Conservation (phyloP, 2,329 filamentous ascomycete species). For the Cladophialophora yegresii region DNA sequence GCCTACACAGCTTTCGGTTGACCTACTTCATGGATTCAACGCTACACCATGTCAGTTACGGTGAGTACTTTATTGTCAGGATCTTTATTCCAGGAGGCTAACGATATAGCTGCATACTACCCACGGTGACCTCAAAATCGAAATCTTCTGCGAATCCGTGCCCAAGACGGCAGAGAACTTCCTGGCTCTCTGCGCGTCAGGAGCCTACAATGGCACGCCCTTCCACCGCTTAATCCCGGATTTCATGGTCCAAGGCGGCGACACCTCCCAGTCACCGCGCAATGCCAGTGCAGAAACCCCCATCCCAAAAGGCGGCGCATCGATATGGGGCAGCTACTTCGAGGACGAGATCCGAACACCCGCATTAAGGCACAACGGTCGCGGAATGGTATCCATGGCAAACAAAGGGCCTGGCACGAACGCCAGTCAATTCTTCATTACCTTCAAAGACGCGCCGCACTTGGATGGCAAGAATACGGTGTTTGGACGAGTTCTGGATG, state of each 20-base stretch:
- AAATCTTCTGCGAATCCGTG: conserved; percentile 92
- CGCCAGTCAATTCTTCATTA: conserved; percentile 66
- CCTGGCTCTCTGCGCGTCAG: conserved; percentile 64
- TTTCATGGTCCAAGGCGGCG: conserved; percentile 67
- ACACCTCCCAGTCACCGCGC: conserved; percentile 50
- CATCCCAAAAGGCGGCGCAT: conserved; percentile 59
- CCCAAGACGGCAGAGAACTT: conserved; percentile 87
- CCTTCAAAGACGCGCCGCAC: conserved; percentile 62
- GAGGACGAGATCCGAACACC: conserved; percentile 65
- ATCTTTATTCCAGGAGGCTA: not conserved
- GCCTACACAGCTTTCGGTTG: not conserved
- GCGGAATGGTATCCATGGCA: conserved; percentile 62
- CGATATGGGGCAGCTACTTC: conserved; percentile 58
- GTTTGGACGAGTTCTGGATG: conserved; percentile 61
- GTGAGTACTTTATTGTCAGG: conserved; percentile 13
- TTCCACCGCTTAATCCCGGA: conserved; percentile 65
- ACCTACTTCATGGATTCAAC: conserved; percentile 20
- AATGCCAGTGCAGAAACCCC: conserved; percentile 43
- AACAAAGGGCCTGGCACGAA: conserved; percentile 59
- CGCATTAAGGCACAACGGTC: conserved; percentile 58
- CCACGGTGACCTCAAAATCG: conserved; percentile 87
- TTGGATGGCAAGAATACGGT: conserved; percentile 68
- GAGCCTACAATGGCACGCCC: conserved; percentile 61
- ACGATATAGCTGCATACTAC: conserved; percentile 71
- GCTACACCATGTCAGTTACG: conserved; percentile 34